Evolutionary conservation across 2,329 filamentous ascomycete species (phyloP), one percentile per base, ranked within the genome.

Genomic region (Purpureocillium takamizusanense): DNA sequence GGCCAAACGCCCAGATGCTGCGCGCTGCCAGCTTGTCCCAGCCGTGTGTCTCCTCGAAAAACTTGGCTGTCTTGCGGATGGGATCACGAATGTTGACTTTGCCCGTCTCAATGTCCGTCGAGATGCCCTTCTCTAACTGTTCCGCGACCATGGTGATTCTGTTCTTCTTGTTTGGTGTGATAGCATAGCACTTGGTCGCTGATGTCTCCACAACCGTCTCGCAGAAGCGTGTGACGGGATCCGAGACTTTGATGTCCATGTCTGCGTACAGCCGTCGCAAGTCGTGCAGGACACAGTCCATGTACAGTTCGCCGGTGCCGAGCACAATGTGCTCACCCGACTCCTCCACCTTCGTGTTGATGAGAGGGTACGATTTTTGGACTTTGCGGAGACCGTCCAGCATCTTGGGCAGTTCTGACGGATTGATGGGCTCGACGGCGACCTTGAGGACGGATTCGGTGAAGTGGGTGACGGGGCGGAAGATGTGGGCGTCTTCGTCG

Each of bases 111-210:
- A 98, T 97, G 52, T 98, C 92, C 52, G 86, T 81, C 5, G 90
- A 87, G 45, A 98, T 94, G 13, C 92, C 92, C 51, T 94, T 85
- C 49, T 98, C 92, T 12, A 98, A 69, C 27, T 92, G 90, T 60
- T 98, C 92, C 4, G 92, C 92, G 41, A 97, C 85, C 86, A 98
- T 95, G 28, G 92, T 97, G 53, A 98, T 84, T 61, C 94, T 95
- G 69, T 98, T 98, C 70, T 95, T 95, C 67, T 98, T 98, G 68
- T 98, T 98, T 2, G 92, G 92, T 3, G 92, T 97, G 50, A 95
- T 80, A 16, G 92, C 90, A 59, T 95, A 98, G 66, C 92, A 98
- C 65, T 95, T 95, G 42, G 94, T 95, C 15, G 89, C 89, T 14
- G 88, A 95, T 49, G 92, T 94, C 60, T 98, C 92, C 29, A 95